Base-by-base conservation (phyloP, 805 yeast genomes). In the Groenewaldozyma tartarivorans region DNA sequence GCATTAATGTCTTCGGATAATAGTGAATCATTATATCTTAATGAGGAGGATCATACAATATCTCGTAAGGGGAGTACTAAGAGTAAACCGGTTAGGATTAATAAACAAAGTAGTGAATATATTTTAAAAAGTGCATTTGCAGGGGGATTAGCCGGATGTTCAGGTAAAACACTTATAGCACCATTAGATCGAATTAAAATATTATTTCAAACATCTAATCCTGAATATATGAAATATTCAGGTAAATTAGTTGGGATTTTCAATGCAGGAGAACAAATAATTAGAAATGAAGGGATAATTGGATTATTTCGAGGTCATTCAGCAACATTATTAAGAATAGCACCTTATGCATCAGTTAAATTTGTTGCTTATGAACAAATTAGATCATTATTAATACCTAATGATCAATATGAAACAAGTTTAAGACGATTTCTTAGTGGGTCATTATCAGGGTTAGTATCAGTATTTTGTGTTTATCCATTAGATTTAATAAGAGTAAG, bases 271-370 rank as follows among this genome's bases (percentile, higher is more conserved):
- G 63, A 63, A 27, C 71, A 74, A 42, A 88, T 92, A 20, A 75
- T 75, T 63, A 42, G 51, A 5, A 68, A 64, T 38, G 92, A 86
- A 58, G 97, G 97, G 15, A 36, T 78, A 1, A 47, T 64, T 33
- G 98, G 98, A 1, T 73, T 92, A 41, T 90, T 78, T 58, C 95
- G 90, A 54, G 98, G 98, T 32, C 98, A 92, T 59, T 84, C 95
- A 3, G 96, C 94, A 1, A 92, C 98, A 0, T 64, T 92, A 38
- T 60, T 88, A 33, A 70, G 98, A 47, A 85, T 92, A 2, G 90
- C 92, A 59, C 98, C 98, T 1, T 92, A 92, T 59, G 96, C 98
- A 3, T 95, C 96, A 7, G 83, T 92, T 54, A 92, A 92, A 59
- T 92, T 90, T 60, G 95, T 92, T 13, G 88, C 94, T 6, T 92